Base-by-base conservation (phyloP, 352 stramenopile species). In the Halophytophthora batemanensis region DNA sequence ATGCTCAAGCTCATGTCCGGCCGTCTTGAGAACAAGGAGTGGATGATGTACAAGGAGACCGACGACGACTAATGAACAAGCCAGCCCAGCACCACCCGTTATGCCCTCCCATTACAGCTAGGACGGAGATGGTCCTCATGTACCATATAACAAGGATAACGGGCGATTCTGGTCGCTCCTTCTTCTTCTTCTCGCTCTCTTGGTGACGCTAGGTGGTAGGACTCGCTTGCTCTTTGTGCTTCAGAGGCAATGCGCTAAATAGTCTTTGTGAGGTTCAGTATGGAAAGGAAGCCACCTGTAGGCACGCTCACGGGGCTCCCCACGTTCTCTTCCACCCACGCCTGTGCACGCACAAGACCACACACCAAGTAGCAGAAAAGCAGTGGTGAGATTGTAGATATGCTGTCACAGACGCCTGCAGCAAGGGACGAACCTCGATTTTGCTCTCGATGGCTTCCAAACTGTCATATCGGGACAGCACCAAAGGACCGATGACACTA, bases 31-130 rank as follows among this genome's bases (percentile, higher is more conserved):
- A 63, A 82, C 31, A 85, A 83, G 43, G 76, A 87, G 50, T 80
- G 74, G 67, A 85, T 87, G 76, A 87, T 85, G 73, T 83, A 77
- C 44, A 87, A 82, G 57, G 71, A 81, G 29, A 72, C 44, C 19
- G 42, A 61, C 3, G 54, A 71, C 3, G 65, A 72, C 46, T 43
- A 56, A 36, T 12, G 42, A 38, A 12, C 41, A 22, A 13, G 31
- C 44, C 44, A 31, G 25, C 8, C 25, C 25, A 8, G 4, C 25
- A 8, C 25, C 25, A 31, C 25, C 25, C 25, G 25, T 8, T 8
- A 31, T 8, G 25, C 8, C 8, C 25, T 31, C 8, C n/a, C n/a
- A n/a, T n/a, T n/a, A n/a, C n/a, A n/a, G n/a, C n/a, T 4, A 31
- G 25, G 25, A 31, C 25, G 25, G 25, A 31, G 25, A 8, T 4